Evolutionary conservation across 202 grass and related monocot genomes (phyloP), one percentile per base, ranked within the genome.

Genomic region (Carex sylvatica): DNA sequence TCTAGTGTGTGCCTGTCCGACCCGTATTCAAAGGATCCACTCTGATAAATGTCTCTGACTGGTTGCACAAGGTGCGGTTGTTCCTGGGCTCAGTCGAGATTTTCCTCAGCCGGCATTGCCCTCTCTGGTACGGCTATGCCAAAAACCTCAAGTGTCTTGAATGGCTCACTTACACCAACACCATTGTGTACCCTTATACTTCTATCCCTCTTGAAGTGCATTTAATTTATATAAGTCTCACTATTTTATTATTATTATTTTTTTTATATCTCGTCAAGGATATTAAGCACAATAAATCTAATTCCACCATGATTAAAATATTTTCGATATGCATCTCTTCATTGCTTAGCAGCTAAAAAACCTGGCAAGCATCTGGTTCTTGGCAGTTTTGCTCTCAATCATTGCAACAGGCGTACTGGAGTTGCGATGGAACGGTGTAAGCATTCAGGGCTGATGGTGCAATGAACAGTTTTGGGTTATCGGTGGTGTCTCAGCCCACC

Each of bases 401-500:
- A 96, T 99, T 46, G 89, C 86, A 49, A 96, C 89, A 18, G 91
- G 93, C 0, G 81, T 99, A 49, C 85, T 99, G 11, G 93, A 99
- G 69, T 80, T 99, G 2, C 85, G 91, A 22, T 99, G 96, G 93
- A 99, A 91, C 49, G 93, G 93, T 5, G 93, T 99, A 62, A 99
- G 96, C 91, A 89, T 98, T 26, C 85, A 92, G 88, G 94, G 91
- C 78, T 97, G 88, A 90, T 97, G 94, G 92, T 81, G 90, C 12
- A 97, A 97, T 72, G 92, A 97, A 85, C 92, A 97, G 86, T 94
- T 94, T 81, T 97, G 94, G 94, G 94, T 94, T 0, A 99, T 99
- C 36, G 96, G 92, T 6, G 91, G 96, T 64, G 91, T 93, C 4
- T 99, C 91, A 0, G 96, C 91, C 3, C 96, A 99, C 55, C 78